phyloP scores from a whole-genome alignment of 805 yeast genomes.

The Lachancea waltii region DNA sequence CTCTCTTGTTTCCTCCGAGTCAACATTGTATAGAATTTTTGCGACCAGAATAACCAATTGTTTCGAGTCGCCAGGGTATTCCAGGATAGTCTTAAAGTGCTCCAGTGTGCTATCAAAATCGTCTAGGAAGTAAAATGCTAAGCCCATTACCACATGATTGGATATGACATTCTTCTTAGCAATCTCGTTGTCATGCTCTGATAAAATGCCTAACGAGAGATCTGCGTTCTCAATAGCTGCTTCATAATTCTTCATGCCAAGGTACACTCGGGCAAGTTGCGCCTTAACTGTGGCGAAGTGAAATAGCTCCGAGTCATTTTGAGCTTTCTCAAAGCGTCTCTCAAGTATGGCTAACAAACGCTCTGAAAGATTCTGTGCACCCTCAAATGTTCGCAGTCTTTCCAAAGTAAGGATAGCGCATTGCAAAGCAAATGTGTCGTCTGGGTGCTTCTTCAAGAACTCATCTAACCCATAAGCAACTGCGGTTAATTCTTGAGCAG shows the following conservation, averaged over 20 bases:
- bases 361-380: constrained; percentile 44
- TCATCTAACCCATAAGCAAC: constrained; percentile 63
- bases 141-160: constrained; percentile 62
- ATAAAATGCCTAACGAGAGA: constrained; percentile 44
- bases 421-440: constrained; percentile 50
- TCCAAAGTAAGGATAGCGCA: constrained; percentile 56
- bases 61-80: constrained; percentile 48
- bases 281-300: constrained; percentile 56
- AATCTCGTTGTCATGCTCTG: constrained; percentile 34
- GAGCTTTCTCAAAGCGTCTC: constrained; percentile 48
- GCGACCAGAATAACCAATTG: constrained; percentile 67
- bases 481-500: constrained; percentile 58
- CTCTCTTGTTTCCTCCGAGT: constrained; percentile 67
- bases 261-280: constrained; percentile 62
- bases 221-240: constrained; percentile 58
- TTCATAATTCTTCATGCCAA: constrained; percentile 53
- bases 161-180: constrained; percentile 41
- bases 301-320: constrained; percentile 40
- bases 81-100: constrained; percentile 60
- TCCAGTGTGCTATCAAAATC: constrained; percentile 61
- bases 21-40: constrained; percentile 71
- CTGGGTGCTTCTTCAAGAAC: constrained; percentile 56
- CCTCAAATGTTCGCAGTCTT: constrained; percentile 55
- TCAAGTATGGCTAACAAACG: constrained; percentile 47
- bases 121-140: constrained; percentile 56